A percentile compares a stretch with the other conserved stretches of the same genome.
Evolutionary conservation across 768 basidiomycete genomes (phyloP).

Genomic region (Dioszegia aurantiaca): DNA sequence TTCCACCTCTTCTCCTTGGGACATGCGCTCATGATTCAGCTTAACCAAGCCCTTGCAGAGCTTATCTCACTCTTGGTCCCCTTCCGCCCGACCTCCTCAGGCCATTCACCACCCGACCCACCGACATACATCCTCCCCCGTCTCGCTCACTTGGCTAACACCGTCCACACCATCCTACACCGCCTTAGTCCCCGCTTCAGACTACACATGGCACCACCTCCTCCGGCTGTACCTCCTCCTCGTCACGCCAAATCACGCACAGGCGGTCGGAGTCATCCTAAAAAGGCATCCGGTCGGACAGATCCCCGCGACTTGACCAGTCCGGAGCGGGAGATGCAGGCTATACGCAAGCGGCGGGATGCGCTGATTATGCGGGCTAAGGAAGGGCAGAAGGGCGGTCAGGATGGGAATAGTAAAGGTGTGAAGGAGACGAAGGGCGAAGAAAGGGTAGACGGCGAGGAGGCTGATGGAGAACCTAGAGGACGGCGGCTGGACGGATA

Average conservation of each 20-base stretch:
- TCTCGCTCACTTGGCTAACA: slow-evolving; percentile 22
- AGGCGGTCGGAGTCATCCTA: too few relatives aligned
- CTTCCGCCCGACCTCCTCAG: slow-evolving; percentile 16
- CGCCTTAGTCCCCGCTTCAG: slow-evolving; percentile 3
- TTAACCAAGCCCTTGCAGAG: slow-evolving; percentile 24
- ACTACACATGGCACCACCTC: not conserved
- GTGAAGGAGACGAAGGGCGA: not conserved
- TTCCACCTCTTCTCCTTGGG: too few relatives aligned
- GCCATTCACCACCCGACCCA: slow-evolving; percentile 15
- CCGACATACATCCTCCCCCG: slow-evolving; percentile 23
- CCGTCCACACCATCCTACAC: slow-evolving; percentile 19
- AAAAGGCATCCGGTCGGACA: too few relatives aligned
- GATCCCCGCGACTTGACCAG: not conserved
- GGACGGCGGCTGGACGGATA: too few relatives aligned
- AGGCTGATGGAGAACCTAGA: not conserved
- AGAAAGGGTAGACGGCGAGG: not conserved
- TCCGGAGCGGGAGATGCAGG: slow-evolving; percentile 40
- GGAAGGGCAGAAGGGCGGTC: not conserved
- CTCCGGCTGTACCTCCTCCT: not conserved
- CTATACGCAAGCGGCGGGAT: slow-evolving; percentile 36
- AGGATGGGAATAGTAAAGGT: not conserved
- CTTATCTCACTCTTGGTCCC: slow-evolving; percentile 26
- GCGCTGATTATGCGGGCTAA: slow-evolving; percentile 28
- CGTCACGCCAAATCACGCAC: not conserved
- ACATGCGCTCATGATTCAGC: too few relatives aligned